A percentile compares a stretch with the other conserved stretches of the same genome.
phyloP scores from a whole-genome alignment of 495 filamentous ascomycete genomes.

The Neurospora sp. region DNA sequence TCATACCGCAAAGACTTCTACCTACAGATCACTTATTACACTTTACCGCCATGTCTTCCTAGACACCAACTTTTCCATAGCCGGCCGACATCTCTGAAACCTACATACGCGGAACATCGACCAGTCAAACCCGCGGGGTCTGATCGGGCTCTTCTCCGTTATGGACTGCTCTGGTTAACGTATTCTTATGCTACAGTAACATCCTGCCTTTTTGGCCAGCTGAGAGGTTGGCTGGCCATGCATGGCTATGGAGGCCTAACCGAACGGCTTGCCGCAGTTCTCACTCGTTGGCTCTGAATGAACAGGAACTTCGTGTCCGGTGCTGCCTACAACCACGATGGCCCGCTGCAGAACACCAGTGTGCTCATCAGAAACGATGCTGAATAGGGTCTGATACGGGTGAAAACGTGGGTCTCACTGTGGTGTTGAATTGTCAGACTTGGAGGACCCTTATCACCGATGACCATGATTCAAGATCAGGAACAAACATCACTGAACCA shows the following conservation, averaged over 20 bases:
- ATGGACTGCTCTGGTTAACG: not conserved
- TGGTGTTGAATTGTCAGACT: not conserved
- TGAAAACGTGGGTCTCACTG: not conserved
- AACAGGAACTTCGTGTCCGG: not conserved
- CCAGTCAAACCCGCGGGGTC: not conserved
- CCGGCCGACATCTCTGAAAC: not conserved
- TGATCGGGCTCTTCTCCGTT: not conserved
- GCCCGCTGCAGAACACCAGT: not conserved
- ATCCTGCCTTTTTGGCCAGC: not conserved
- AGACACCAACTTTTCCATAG: not conserved
- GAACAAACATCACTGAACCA: not conserved
- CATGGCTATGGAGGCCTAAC: not conserved
- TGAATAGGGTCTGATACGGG: not conserved
- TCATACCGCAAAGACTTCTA: not conserved
- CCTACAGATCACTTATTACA: not conserved
- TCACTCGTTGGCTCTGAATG: not conserved
- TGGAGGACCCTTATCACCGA: not conserved
- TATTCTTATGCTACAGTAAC: not conserved
- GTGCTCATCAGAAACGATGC: not conserved
- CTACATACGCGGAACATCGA: not conserved
- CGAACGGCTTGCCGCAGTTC: not conserved
- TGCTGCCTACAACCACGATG: not conserved
- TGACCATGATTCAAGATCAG: not conserved
- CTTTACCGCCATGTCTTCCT: not conserved
- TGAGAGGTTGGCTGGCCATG: not conserved